Evolutionary conservation across 176 grass and related monocot genomes (phyloP), one percentile per base, ranked within the genome.

Genomic region (Ampelocalamus luodianensis): DNA sequence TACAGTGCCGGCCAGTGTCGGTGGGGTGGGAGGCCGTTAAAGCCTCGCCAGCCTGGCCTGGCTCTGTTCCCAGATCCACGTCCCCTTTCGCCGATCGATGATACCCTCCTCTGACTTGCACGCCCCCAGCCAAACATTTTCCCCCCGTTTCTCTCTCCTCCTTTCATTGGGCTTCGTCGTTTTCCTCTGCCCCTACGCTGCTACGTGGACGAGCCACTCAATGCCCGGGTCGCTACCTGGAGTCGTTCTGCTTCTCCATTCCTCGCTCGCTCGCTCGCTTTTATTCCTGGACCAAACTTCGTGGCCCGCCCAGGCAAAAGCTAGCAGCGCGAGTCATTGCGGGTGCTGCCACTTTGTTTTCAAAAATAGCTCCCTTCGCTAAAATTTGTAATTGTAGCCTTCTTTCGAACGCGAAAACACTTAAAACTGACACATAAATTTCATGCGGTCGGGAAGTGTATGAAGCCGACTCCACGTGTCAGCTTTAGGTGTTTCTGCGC

Each of bases 21-120:
- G 89, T 90, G 80, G 23, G 75, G 84, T 68, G 85, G 89, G 85
- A 79, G 75, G 80, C 85, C 89, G 89, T 87, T 83, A 90, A 90
- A 83, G 85, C 17, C 48, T 37, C 45, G 89, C 85, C 89, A 90
- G 80, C 8, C 89, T 91, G 89, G 81, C 85, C 37, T 49, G 44
- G 7, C 18, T 68, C 45, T 11, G 58, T 4, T 4, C 70, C 60
- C 64, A 85, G 72, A 60, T 83, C 86, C 79, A 77, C 78, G 24
- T 56, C 78, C 18, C 34, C 14, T 14, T 32, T 10, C 32, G 39
- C 82, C 85, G 49, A 79, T 79, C 75, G 63, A 54, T 67, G 68
- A 82, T 65, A 24, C 68, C 64, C 76, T 14, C 55, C 67, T 83
- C 84, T 86, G 88, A 83, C 88, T 82, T 76, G 43, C 12, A 71